Conservation (phyloP, 2,329 filamentous ascomycete genomes). For the Ilyonectria mors-panacis region DNA sequence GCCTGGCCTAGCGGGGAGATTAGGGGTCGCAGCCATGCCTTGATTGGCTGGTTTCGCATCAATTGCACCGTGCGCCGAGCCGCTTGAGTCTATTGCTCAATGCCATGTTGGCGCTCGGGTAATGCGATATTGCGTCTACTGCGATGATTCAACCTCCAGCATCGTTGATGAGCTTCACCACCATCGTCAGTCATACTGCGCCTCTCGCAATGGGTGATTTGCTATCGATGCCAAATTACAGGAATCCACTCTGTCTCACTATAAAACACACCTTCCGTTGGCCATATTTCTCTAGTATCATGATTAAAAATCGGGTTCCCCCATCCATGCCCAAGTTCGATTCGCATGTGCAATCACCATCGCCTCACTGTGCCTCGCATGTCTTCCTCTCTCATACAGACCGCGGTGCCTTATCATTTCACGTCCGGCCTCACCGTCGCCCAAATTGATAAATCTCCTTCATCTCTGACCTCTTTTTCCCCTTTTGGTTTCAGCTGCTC, state of each 20-base stretch:
- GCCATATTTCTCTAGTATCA: not conserved
- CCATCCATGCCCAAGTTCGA: not conserved
- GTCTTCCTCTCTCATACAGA: not conserved
- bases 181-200: not conserved
- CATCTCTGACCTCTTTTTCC: not conserved
- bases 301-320: not conserved
- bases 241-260: not conserved
- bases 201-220: not conserved
- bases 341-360: not conserved
- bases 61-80: conserved; percentile 21
- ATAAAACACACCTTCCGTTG: not conserved
- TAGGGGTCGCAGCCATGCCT: conserved; percentile 1
- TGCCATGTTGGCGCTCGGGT: conserved; percentile 2
- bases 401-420: not conserved
- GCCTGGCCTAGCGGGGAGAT: not conserved
- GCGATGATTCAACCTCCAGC: not conserved
- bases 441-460: not conserved
- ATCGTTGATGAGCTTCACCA: not conserved
- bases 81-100: conserved; percentile 7
- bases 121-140: conserved; percentile 10
- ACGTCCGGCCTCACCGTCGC: not conserved
- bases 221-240: not conserved
- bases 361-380: not conserved
- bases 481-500: not conserved
- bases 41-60: conserved; percentile 18